Evolutionary conservation across 1,284 basidiomycete species (phyloP), one percentile per base, ranked within the genome.

Genomic region (Farysia itapuensis): DNA sequence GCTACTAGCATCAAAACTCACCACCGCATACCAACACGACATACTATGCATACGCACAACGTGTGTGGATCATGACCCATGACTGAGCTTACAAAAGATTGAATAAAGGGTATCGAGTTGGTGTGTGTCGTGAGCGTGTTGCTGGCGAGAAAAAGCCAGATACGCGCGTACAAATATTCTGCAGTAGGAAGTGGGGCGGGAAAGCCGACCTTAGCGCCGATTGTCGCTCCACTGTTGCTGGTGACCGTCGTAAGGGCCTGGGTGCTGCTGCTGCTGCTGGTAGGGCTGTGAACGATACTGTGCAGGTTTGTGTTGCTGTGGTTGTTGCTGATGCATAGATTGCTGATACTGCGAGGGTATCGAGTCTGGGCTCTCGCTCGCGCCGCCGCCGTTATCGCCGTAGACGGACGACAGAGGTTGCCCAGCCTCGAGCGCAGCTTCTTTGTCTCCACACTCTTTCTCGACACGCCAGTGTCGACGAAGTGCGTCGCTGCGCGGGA

Each of bases 391-490:
- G 9, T 33, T 45, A 15, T 38, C 50, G 16, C 50, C 46, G 20
- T 53, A 15, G n/a, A 50, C 50, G 6, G 36, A 31, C 1, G 50
- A 34, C 9, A 65, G 37, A 25, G 49, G 42, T 42, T 65, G 61
- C 30, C 57, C 59, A 20, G 67, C 67, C 28, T 70, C 67, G 41
- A 70, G 39, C 29, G 57, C 64, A 4, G 59, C 57, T 7, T 61
- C 67, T 28, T 66, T 67, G 16, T 66, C 61, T 11, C 67, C 67
- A 15, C 67, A 70, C 38, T 70, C 67, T 44, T 70, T 70, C 39
- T 72, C 67, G 14, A 72, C 67, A 28, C 65, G 52, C 70, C 73
- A 75, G 32, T 76, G 74, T 19, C 74, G 51, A 13, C 74, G 60
- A 19, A 76, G 36, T 16, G 74, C 74, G 39, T 76, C 74, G 35